Conservation (phyloP, 2,329 filamentous ascomycete genomes). For the Magnaporthiopsis incrustans region DNA sequence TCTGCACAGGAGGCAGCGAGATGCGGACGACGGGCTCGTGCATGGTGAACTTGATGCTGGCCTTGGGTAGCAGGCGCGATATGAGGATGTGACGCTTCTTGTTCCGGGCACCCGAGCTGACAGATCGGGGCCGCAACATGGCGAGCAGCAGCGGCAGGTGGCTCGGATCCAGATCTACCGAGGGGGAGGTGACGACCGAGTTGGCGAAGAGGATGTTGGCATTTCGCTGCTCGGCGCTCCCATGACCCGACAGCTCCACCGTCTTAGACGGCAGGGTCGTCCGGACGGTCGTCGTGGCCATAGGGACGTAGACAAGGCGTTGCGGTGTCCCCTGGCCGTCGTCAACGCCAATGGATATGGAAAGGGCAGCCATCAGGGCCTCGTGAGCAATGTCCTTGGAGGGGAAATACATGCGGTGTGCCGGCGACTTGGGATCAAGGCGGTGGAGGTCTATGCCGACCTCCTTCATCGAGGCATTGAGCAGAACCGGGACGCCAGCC, state of each 20-base stretch:
- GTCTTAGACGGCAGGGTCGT: conserved; percentile 94
- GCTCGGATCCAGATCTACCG: conserved; percentile 83
- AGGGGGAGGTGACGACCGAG: conserved; percentile 90
- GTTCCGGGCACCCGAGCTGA: conserved; percentile 27
- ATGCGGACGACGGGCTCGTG: conserved; percentile 94
- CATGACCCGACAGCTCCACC: conserved; percentile 67
- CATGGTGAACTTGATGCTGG: conserved; percentile 89
- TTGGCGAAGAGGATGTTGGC: conserved; percentile 96
- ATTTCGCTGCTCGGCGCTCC: conserved; percentile 74
- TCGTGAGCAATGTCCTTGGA: conserved; percentile 90
- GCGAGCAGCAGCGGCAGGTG: conserved; percentile 81
- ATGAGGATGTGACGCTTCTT: conserved; percentile 61
- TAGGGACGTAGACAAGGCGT: conserved; percentile 85
- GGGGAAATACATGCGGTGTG: conserved; percentile 97
- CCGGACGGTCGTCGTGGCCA: conserved; percentile 92
- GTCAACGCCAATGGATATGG: conserved; percentile 84
- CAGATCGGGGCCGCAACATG: conserved; percentile 53
- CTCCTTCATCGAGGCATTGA: conserved; percentile 93
- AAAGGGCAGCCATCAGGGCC: conserved; percentile 83
- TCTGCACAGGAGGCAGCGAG: conserved; percentile 70
- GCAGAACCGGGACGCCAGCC: conserved; percentile 61
- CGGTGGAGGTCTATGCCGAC: conserved; percentile 88
- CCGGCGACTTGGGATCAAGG: conserved; percentile 83
- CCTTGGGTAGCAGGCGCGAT: conserved; percentile 86
- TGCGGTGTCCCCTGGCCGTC: conserved; percentile 82